Evolutionary conservation across 1,284 basidiomycete species (phyloP), one percentile per base, ranked within the genome.

Genomic region (Bjerkandera adusta): DNA sequence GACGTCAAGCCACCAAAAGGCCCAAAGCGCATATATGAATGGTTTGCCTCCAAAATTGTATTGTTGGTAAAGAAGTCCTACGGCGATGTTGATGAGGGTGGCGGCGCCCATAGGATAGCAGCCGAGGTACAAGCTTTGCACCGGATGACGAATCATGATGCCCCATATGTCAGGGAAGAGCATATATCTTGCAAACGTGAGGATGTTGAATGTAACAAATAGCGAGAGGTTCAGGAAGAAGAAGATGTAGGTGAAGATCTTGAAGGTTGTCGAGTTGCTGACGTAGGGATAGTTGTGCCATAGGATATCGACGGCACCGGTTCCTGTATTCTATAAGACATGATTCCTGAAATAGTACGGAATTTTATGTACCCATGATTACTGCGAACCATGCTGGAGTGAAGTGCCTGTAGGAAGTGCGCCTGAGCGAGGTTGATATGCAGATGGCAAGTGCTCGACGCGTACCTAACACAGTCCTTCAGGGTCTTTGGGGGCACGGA

Each of bases 1-100:
- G 0, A 71, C 64, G 53, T 79, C 74, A 29, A 80, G 43, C 84
- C 82, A 85, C 85, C 84, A 87, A 13, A 80, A 61, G 2, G 61
- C 77, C 72, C 81, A 80, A 4, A 81, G 64, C 8, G 75, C 60
- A 27, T 69, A 73, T 3, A 77, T 67, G 53, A 82, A 80, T 2
- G 56, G 45, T 1, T 39, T 55, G 2, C 77, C 77, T 41, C 76
- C 78, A 36, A 77, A 63, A 5, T 59, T 57, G 16, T 60, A 62
- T 36, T 65, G 59, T 49, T 63, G 57, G 45, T 66, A 56, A 12
- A 57, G 45, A 16, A 56, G 47, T 50, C 57, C 53, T 18, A 61
- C 53, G 4, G 51, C 58, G 16, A 60, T 53, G 32, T 47, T 78
- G 57, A 65, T 80, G 56, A 63, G 65, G 0, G 84, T 85, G 5